A percentile compares a stretch with the other conserved stretches of the same genome.
These are phyloP conservation scores for Psilocybe cubensis DNA, from an alignment of 768 basidiomycete genomes.

Conservation along the genomic window DNA sequence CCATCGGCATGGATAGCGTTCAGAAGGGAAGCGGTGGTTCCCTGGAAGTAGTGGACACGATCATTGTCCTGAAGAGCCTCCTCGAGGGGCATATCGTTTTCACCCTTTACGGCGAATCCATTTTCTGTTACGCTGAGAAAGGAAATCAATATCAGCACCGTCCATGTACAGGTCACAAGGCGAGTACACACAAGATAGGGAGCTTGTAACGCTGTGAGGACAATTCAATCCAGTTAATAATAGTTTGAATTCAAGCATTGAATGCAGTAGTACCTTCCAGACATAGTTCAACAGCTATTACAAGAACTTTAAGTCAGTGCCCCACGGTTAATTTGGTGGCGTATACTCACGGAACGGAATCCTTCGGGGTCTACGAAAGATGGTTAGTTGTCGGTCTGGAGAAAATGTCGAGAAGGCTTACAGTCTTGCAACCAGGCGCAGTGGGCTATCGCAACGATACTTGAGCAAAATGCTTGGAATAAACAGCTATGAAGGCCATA, in stretches of 20 bases:
- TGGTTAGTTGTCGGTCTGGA: background rate
- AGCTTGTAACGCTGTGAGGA: constrained; percentile 45
- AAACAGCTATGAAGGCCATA: constrained; percentile 28
- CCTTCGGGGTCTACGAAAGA: constrained; percentile 57
- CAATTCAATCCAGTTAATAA: constrained; percentile 32
- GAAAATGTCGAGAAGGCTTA: constrained; percentile 29
- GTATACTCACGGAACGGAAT: constrained; percentile 56
- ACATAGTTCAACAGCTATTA: constrained; percentile 65
- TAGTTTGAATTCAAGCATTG: background rate
- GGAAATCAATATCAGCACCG: constrained; percentile 1
- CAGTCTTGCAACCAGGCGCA: constrained; percentile 72
- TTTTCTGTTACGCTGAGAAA: constrained; percentile 68
- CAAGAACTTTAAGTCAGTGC: constrained; percentile 1
- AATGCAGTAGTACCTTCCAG: constrained; percentile 51
- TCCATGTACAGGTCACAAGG: background rate
- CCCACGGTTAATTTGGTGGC: background rate
- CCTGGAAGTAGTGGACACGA: constrained; percentile 69
- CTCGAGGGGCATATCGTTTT: constrained; percentile 54
- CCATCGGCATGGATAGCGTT: constrained; percentile 65
- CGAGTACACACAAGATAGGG: constrained; percentile 38
- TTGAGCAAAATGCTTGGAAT: constrained; percentile 1
- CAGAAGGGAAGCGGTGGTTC: constrained; percentile 55
- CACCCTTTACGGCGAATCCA: constrained; percentile 71
- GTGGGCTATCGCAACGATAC: constrained; percentile 42
- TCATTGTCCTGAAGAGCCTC: constrained; percentile 60